phyloP scores from a whole-genome alignment of 2,329 filamentous ascomycete species.

The Fonsecaea multimorphosa region DNA sequence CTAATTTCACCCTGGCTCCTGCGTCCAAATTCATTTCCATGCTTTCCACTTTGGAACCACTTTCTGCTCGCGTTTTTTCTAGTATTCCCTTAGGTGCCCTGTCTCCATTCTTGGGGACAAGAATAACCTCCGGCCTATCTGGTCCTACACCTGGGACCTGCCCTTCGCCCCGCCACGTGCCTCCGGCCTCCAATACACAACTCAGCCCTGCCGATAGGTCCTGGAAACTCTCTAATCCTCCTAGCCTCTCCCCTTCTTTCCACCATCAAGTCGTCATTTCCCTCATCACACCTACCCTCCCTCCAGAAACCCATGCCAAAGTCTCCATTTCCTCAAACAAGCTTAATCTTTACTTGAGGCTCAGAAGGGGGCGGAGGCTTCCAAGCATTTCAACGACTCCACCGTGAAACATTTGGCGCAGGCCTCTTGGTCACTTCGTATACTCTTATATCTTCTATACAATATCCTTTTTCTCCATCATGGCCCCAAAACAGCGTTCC shows the following conservation, averaged over 20 bases:
- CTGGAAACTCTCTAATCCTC: slow-evolving; percentile 30
- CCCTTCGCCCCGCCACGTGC: slow-evolving; percentile 34
- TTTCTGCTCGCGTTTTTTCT: slow-evolving; percentile 12
- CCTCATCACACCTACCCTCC: slow-evolving; percentile 34
- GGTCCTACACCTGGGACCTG: slow-evolving; percentile 11
- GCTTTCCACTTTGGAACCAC: slow-evolving; percentile 10
- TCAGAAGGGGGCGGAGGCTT: slow-evolving; percentile 41
- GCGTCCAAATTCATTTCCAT: slow-evolving; percentile 30
- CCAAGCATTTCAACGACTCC: slow-evolving; percentile 37
- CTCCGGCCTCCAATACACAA: slow-evolving; percentile 27
- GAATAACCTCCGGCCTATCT: slow-evolving; percentile 35
- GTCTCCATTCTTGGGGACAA: slow-evolving; percentile 28
- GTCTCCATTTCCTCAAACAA: slow-evolving; percentile 38
- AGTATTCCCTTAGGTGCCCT: slow-evolving; percentile 6
- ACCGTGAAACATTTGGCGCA: slow-evolving; percentile 38
- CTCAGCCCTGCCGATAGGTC: slow-evolving; percentile 36
- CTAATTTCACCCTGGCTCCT: slow-evolving; percentile 39
- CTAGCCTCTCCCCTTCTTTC: slow-evolving; percentile 34
- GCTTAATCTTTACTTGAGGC: slow-evolving; percentile 40
- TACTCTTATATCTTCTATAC: slow-evolving; percentile 39
- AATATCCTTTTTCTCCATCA: slow-evolving; percentile 31
- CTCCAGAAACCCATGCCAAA: slow-evolving; percentile 35
- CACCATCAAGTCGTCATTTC: slow-evolving; percentile 40
- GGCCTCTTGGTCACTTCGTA: slow-evolving; percentile 37
- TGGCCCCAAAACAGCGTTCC: slow-evolving; percentile 39